Evolutionary conservation across 1,284 basidiomycete genomes (phyloP), one percentile per base, ranked within the genome.

Genomic region (Heterobasidion irregulare): DNA sequence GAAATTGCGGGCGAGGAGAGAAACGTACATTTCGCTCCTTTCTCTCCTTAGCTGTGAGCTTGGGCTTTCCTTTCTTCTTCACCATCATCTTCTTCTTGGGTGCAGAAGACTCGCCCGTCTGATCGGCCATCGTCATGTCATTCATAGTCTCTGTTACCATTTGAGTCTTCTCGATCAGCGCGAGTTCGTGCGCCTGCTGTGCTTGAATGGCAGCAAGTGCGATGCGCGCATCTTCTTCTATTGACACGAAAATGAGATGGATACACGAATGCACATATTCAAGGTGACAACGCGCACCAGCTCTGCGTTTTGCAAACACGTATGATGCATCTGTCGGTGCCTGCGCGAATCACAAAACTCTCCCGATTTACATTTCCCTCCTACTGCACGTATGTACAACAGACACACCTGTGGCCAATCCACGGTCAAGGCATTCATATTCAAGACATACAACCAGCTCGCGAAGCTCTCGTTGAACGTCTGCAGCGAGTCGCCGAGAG

Each of bases 401-500:
- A 32, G 1, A 65, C 79, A 57, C 62, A 88, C 92, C 78, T 95
- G 88, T 0, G 83, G 82, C 93, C 93, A 97, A 68, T 96, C 94
- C 0, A 87, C 86, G 33, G 93, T 94, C 60, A 95, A 82, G 1
- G 92, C 87, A 65, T 96, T 95, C 92, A 97, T 96, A 67, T 93
- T 89, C 80, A 97, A 84, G 9, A 88, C 85, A 68, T 94, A 95
- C 16, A 97, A 71, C 78, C 87, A 95, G 67, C 90, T 92, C 9
- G 93, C 88, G 66, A 98, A 98, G 44, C 86, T 86, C 68, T 98
- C 94, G 67, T 97, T 96, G 75, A 98, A 97, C 10, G 82, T 84
- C 5, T 82, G 80, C 50, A 98, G 76, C 16, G 90, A 86, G 51
- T 86, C 76, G 66, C 89, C 84, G 56, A 97, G 79, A 19, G 75